Conservation (phyloP, 164 flowering plant species). For the Santalum album region DNA sequence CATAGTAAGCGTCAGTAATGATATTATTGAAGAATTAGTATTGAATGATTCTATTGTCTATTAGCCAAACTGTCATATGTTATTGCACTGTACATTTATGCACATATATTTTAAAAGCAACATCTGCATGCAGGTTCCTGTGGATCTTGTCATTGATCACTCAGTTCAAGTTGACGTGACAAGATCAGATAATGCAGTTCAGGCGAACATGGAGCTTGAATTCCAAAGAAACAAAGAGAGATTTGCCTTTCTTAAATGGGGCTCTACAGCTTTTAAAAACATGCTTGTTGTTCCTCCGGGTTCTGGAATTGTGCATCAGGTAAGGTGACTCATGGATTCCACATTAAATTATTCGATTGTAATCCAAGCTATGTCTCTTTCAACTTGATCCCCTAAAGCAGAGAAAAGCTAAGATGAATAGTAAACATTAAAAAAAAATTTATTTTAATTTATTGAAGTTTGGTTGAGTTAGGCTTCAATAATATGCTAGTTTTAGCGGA, state of each 20-base stretch:
- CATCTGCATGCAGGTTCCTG: conserved; percentile 64
- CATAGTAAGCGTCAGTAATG: no score
- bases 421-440: no score
- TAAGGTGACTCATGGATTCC: conserved; percentile 14
- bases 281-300: conserved; percentile 99
- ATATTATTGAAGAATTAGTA: no score
- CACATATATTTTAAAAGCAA: neutral
- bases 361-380: no score
- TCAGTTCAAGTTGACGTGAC: conserved; percentile 96
- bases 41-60: no score
- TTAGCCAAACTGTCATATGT: no score
- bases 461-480: neutral
- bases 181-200: conserved; percentile 84
- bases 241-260: conserved; percentile 91
- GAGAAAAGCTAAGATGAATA: no score
- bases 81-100: neutral
- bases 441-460: no score
- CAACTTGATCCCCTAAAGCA: no score
- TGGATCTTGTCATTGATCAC: conserved; percentile 93
- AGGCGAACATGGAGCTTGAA: conserved; percentile 87
- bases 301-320: conserved; percentile 95
- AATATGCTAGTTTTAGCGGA: neutral
- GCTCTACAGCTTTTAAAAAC: conserved; percentile 75
- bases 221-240: conserved; percentile 89
- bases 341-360: no score